Conservation (phyloP, 129 eudicot genomes). For the Apium graveolens region DNA sequence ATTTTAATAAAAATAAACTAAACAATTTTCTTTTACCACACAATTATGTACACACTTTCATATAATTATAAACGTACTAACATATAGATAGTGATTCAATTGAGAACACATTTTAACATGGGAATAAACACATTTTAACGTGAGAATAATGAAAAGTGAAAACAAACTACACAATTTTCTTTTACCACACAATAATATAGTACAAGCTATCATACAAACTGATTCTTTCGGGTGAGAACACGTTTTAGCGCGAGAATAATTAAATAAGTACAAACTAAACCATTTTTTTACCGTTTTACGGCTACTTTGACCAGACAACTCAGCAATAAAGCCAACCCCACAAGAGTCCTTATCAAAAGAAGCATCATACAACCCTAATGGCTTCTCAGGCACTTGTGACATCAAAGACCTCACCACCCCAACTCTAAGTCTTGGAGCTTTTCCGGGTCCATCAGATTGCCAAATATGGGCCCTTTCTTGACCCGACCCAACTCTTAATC, state of each 20-base stretch:
- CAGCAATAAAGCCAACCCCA: conserved; percentile 98
- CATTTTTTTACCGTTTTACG: conserved; percentile 69
- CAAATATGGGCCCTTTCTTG: conserved; percentile 32
- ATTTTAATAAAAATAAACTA: too few species aligned
- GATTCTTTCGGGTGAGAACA: too few species aligned
- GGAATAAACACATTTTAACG: too few species aligned
- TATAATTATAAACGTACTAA: too few species aligned
- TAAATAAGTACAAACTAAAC: too few species aligned
- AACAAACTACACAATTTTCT: not conserved
- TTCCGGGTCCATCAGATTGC: conserved; percentile 52
- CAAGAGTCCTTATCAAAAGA: conserved; percentile 86
- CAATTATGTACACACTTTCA: too few species aligned
- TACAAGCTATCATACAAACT: too few species aligned
- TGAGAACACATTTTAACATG: too few species aligned
- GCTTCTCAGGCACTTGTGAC: conserved; percentile 94
- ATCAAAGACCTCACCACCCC: conserved; percentile 42
- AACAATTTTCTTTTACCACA: too few species aligned
- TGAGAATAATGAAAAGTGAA: too few species aligned
- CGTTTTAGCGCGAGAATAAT: too few species aligned
- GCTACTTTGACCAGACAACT: conserved; percentile 73
- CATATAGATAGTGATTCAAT: too few species aligned
- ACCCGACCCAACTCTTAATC: conserved; percentile 30
- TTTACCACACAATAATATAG: not conserved
- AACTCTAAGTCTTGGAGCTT: conserved; percentile 38
- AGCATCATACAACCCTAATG: conserved; percentile 86